Conservation (phyloP, 2,329 filamentous ascomycete genomes). For the Amesomyces nigricolor region DNA sequence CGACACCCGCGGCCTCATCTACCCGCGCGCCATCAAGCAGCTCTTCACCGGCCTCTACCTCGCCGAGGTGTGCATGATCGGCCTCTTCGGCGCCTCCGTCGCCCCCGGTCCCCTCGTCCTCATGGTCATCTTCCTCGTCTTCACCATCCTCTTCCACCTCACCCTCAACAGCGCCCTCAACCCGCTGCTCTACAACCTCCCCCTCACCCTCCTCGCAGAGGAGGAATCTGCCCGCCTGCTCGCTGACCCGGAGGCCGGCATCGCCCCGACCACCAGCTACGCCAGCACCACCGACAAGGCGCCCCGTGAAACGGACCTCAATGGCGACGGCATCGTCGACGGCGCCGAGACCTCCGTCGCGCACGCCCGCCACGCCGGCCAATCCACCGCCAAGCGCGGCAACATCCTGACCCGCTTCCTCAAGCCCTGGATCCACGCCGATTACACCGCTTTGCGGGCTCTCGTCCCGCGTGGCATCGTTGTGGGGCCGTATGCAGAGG, state of each 20-base stretch:
- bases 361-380: conserved; percentile 25
- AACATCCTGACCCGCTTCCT: conserved; percentile 63
- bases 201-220: conserved; percentile 58
- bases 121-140: conserved; percentile 70
- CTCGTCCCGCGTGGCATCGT: conserved; percentile 55
- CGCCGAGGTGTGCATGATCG: conserved; percentile 74
- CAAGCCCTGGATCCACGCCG: conserved; percentile 69
- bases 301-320: conserved; percentile 3
- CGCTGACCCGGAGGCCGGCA: conserved; percentile 23
- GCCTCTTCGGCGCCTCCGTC: conserved; percentile 68
- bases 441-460: conserved; percentile 65
- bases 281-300: conserved; percentile 9
- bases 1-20: conserved; percentile 83
- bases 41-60: conserved; percentile 80
- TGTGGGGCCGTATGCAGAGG: conserved; percentile 54
- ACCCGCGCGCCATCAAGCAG: conserved; percentile 82
- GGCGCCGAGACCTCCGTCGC: conserved; percentile 16
- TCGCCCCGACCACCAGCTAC: conserved; percentile 13
- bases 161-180: conserved; percentile 66
- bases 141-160: conserved; percentile 71
- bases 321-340: conserved; percentile 23
- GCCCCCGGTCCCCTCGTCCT: conserved; percentile 65
- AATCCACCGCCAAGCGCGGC: conserved; percentile 45
- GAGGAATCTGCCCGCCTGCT: conserved; percentile 33
- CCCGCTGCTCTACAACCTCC: conserved; percentile 73